Conservation (phyloP, 2,329 filamentous ascomycete genomes). For the Aspergillus felis region DNA sequence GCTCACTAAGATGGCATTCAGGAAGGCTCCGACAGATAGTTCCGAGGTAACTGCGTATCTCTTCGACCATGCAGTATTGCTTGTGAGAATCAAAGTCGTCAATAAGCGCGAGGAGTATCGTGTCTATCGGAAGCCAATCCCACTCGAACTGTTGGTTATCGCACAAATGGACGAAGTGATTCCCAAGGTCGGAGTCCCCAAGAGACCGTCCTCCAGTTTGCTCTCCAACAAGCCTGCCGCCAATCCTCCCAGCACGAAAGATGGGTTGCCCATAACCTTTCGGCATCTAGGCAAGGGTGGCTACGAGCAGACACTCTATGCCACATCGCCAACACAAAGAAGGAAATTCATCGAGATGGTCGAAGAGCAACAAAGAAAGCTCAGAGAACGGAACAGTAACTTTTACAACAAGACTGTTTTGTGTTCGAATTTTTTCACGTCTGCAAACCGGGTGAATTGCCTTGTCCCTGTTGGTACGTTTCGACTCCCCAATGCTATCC, state of each 20-base stretch:
- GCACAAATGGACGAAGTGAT: conserved; percentile 97
- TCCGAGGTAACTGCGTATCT: conserved; percentile 91
- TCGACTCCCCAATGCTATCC: neutral
- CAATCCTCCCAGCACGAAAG: conserved; percentile 53
- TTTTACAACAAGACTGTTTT: conserved; percentile 65
- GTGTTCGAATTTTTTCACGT: conserved; percentile 87
- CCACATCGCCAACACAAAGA: conserved; percentile 76
- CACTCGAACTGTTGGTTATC: conserved; percentile 86
- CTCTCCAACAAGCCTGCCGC: conserved; percentile 57
- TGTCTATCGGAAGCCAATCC: conserved; percentile 93
- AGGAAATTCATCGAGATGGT: conserved; percentile 98
- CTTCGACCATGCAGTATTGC: conserved; percentile 90
- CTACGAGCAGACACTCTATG: conserved; percentile 87
- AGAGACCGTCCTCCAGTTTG: conserved; percentile 83
- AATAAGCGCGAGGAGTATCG: conserved; percentile 94
- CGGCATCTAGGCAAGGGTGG: conserved; percentile 92
- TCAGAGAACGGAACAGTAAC: conserved; percentile 68
- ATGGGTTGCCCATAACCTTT: conserved; percentile 94
- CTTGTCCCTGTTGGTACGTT: conserved; percentile 80
- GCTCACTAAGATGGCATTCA: conserved; percentile 89
- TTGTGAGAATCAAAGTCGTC: conserved; percentile 85
- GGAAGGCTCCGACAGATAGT: conserved; percentile 84
- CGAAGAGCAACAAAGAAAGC: conserved; percentile 79
- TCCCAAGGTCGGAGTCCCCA: conserved; percentile 72
- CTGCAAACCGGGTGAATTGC: conserved; percentile 86